A percentile compares a stretch with the other conserved stretches of the same genome.
These are phyloP conservation scores for Plasmodium reichenowi DNA, from an alignment of 169 alveolate genomes.

Conservation along the genomic window DNA sequence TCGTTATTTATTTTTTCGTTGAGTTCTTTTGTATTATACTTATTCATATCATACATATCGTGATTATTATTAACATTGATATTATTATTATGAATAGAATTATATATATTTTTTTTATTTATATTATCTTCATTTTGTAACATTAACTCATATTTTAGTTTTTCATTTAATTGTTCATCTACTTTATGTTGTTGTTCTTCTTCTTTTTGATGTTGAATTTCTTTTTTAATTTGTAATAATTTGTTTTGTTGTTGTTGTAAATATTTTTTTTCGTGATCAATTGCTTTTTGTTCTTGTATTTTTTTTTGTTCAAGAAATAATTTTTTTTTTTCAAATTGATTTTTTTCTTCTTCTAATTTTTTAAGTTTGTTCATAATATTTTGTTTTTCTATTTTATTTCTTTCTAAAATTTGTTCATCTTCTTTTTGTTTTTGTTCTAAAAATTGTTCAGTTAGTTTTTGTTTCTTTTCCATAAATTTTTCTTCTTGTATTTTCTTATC, in stretches of 20 bases:
- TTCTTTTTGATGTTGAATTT: neutral
- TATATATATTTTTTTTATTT: too few species aligned
- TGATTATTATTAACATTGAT: too few species aligned
- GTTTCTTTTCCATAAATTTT: constrained; percentile 4
- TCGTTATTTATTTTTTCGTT: neutral
- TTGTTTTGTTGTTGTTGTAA: neutral
- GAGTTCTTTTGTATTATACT: neutral
- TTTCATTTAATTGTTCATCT: constrained; percentile 5
- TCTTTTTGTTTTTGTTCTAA: neutral
- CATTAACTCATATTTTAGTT: neutral
- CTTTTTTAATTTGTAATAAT: neutral
- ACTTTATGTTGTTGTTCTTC: neutral
- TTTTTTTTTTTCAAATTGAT: constrained; percentile 4
- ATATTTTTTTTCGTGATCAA: neutral
- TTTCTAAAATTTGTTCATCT: neutral
- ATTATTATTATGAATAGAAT: too few species aligned
- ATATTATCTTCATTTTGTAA: neutral
- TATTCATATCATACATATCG: neutral
- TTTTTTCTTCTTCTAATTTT: neutral
- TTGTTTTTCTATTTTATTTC: neutral
- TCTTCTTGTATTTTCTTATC: constrained; percentile 4
- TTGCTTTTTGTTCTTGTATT: constrained; percentile 7
- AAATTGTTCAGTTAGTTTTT: neutral
- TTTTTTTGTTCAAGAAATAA: constrained; percentile 5
- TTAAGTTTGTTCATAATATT: neutral